Base-by-base conservation (phyloP, 2,329 filamentous ascomycete species). In the Aspergillus unguis region DNA sequence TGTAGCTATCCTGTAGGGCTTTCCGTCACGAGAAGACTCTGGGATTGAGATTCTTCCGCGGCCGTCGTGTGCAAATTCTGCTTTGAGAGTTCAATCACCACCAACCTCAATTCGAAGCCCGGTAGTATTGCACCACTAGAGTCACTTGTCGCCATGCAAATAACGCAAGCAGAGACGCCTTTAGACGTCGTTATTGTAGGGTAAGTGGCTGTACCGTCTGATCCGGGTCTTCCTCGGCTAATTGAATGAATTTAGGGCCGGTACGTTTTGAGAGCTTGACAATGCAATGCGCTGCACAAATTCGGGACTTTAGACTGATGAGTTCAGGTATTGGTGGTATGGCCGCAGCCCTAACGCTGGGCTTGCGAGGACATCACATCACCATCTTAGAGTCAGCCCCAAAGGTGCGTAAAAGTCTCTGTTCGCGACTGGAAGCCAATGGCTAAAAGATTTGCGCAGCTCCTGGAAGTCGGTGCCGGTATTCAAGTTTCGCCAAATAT, bases 401-500 rank as follows among this genome's bases (percentile, higher is more conserved):
- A 5, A 67, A 71, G 55, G 69, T 70, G 65, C 38, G 59, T 25
- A 44, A 26, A 3, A 5, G 9, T 11, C 2, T 17, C 5, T n/a
- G 27, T 37, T 2, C 2, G 5, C 6, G 11, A 26, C 5, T 2
- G 8, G 17, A 27, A 38, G 5, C 10, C 28, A 23, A 46, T 9
- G 10, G 27, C 50, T 57, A 43, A 59, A 23, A 42, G 33, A 35
- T n/a, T 11, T 29, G 2, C 11, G 31, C 43, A 71, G 68, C 58
- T 71, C 40, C 60, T 62, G 59, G 68, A 71, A 56, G 87, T 92
- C 6, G 89, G 89, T 41, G 89, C 89, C 1, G 89, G 89, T 3
- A 92, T 94, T 55, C 89, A 94, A 68, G 79, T 92, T 44, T 87
- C 89, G 0, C 88, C 88, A 0, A 94, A 94, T 59, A 87, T 92